Conservation (phyloP, 148 eudicot species). For the Amaranthus hypochondriacus region DNA sequence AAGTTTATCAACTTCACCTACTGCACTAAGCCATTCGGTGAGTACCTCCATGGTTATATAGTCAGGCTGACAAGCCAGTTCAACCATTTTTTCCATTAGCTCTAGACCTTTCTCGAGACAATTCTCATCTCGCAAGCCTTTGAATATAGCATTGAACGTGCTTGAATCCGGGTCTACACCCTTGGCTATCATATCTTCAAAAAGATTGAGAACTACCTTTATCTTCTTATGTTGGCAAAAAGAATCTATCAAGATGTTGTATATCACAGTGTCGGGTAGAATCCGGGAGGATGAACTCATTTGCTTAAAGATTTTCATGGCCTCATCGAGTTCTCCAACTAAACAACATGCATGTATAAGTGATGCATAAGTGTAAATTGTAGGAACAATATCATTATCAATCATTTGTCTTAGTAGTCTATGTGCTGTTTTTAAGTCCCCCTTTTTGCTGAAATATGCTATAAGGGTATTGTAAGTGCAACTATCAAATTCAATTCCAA, state of each 20-base stretch:
- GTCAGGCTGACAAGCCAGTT: conserved; percentile 64
- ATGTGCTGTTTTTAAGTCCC: conserved; percentile 51
- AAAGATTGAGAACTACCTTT: conserved; percentile 49
- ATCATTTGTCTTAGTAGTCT: conserved; percentile 50
- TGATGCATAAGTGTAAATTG: conserved; percentile 62
- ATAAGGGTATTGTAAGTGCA: conserved; percentile 69
- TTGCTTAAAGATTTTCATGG: conserved; percentile 52
- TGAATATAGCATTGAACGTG: conserved; percentile 73
- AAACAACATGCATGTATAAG: conserved; percentile 55
- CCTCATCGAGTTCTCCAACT: conserved; percentile 45
- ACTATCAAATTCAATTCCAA: conserved; percentile 50
- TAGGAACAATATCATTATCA: conserved; percentile 41
- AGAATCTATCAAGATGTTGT: conserved; percentile 60
- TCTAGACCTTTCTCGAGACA: conserved; percentile 52
- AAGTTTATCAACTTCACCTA: conserved; percentile 62
- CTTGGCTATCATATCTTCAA: conserved; percentile 59
- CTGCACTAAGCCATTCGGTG: conserved; percentile 63
- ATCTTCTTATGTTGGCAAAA: conserved; percentile 48
- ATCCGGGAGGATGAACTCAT: conserved; percentile 34
- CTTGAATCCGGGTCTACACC: conserved; percentile 56
- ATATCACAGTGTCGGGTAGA: conserved; percentile 65
- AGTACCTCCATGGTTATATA: conserved; percentile 70
- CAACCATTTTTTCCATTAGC: conserved; percentile 71
- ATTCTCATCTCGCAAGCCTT: conserved; percentile 53
- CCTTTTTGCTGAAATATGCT: conserved; percentile 47